These are phyloP conservation scores for Dalbergia cultrata DNA, from an alignment of 306 rosid species.

Conservation along the genomic window DNA sequence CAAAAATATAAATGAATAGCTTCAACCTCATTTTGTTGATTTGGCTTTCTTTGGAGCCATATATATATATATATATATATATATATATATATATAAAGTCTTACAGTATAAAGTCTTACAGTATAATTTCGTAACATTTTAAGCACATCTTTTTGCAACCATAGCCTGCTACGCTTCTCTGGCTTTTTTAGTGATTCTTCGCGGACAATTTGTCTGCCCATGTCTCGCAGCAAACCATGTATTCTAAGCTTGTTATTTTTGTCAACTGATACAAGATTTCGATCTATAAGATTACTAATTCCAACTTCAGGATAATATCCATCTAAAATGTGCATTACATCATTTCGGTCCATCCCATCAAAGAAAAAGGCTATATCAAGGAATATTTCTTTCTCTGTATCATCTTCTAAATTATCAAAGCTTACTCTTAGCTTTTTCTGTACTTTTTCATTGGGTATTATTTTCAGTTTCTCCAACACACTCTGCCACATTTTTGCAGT, in stretches of 20 bases:
- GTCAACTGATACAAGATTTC: neutral
- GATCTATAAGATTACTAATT: neutral
- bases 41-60: too few species aligned
- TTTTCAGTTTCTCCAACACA: neutral
- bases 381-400: neutral
- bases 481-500: neutral
- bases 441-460: neutral
- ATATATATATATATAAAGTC: neutral
- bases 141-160: neutral
- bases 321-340: neutral
- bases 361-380: neutral
- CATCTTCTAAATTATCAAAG: neutral
- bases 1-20: neutral
- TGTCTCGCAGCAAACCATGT: constrained; percentile 6
- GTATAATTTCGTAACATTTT: too few species aligned
- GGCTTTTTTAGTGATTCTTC: neutral
- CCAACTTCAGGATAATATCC: neutral
- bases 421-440: neutral
- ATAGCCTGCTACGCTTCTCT: neutral
- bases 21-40: too few species aligned
- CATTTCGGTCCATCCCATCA: neutral
- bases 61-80: too few species aligned
- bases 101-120: neutral
- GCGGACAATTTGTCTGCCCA: constrained; percentile 27
- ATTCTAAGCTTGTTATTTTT: neutral